Evolutionary conservation across 768 basidiomycete species (phyloP).

Genomic region (Suillus decipiens): DNA sequence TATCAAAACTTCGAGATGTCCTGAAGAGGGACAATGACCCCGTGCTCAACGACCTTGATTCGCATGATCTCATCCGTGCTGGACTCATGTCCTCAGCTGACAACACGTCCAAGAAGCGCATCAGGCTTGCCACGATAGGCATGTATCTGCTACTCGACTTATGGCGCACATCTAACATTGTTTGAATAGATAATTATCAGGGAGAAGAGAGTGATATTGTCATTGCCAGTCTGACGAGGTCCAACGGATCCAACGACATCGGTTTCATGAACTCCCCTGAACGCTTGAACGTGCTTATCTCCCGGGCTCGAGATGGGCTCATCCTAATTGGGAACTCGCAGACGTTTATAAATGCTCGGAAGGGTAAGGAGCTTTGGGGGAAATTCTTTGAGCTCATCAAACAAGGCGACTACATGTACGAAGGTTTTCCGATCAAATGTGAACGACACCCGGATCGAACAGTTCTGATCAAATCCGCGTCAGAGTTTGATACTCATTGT

Average conservation of each 20-base stretch:
- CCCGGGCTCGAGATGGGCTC: constrained; percentile 63
- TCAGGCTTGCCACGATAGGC: constrained; percentile 71
- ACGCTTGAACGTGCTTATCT: constrained; percentile 70
- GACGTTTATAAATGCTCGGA: constrained; percentile 55
- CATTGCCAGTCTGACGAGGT: constrained; percentile 59
- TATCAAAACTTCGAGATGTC: constrained; percentile 49
- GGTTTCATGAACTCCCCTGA: constrained; percentile 75
- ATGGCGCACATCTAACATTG: background rate
- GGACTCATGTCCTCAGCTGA: constrained; percentile 48
- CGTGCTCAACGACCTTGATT: constrained; percentile 63
- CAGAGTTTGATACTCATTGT: constrained; percentile 50
- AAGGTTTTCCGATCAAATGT: constrained; percentile 62
- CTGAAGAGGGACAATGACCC: constrained; percentile 54
- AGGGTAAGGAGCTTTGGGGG: constrained; percentile 54
- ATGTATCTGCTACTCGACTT: constrained; percentile 10
- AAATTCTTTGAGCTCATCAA: constrained; percentile 48
- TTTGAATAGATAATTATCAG: constrained; percentile 65
- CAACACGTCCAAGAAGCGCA: constrained; percentile 42
- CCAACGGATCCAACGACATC: constrained; percentile 55
- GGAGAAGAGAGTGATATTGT: constrained; percentile 77
- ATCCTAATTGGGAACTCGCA: constrained; percentile 66
- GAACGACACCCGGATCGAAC: constrained; percentile 50
- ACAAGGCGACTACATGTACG: constrained; percentile 47
- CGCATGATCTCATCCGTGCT: constrained; percentile 55
- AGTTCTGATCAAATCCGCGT: constrained; percentile 39